Conservation (phyloP, 2,329 filamentous ascomycete species). For the Mariannaea elegans region DNA sequence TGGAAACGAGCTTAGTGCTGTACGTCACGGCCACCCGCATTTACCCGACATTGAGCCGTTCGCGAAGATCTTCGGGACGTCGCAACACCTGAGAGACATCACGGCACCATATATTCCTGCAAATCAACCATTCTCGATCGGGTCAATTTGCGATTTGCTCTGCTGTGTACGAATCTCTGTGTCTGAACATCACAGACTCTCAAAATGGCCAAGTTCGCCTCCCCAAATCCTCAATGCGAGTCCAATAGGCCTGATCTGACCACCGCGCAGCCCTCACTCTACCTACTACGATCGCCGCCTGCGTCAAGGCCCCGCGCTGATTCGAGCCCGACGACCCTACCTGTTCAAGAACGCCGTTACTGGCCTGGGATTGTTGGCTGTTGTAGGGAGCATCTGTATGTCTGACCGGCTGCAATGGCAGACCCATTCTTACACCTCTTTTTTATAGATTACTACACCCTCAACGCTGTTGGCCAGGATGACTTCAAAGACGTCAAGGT, state of each 20-base stretch:
- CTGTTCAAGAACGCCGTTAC: slow-evolving; percentile 88
- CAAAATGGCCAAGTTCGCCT: slow-evolving; percentile 37
- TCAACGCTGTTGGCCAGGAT: slow-evolving; percentile 91
- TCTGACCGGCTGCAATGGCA: slow-evolving; percentile 37
- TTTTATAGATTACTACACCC: slow-evolving; percentile 67
- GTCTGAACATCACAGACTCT: not conserved
- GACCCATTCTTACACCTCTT: not conserved
- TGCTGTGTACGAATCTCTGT: not conserved
- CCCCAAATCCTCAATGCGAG: not conserved
- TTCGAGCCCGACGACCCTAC: slow-evolving; percentile 91
- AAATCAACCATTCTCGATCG: slow-evolving; percentile 17
- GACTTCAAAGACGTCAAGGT: slow-evolving; percentile 96
- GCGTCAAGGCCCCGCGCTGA: slow-evolving; percentile 86
- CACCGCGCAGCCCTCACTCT: slow-evolving; percentile 53
- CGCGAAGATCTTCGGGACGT: slow-evolving; percentile 34
- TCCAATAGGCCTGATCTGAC: slow-evolving; percentile 33
- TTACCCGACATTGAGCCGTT: slow-evolving; percentile 40
- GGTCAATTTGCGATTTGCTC: slow-evolving; percentile 10
- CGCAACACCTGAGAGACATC: slow-evolving; percentile 22
- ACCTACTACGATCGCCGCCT: slow-evolving; percentile 94
- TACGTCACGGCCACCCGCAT: slow-evolving; percentile 26
- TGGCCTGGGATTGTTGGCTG: slow-evolving; percentile 76
- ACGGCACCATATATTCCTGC: slow-evolving; percentile 13
- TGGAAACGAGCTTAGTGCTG: slow-evolving; percentile 25
- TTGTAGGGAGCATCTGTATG: slow-evolving; percentile 90